Base-by-base conservation (phyloP, 768 basidiomycete genomes). In the Lepiota venenata region DNA sequence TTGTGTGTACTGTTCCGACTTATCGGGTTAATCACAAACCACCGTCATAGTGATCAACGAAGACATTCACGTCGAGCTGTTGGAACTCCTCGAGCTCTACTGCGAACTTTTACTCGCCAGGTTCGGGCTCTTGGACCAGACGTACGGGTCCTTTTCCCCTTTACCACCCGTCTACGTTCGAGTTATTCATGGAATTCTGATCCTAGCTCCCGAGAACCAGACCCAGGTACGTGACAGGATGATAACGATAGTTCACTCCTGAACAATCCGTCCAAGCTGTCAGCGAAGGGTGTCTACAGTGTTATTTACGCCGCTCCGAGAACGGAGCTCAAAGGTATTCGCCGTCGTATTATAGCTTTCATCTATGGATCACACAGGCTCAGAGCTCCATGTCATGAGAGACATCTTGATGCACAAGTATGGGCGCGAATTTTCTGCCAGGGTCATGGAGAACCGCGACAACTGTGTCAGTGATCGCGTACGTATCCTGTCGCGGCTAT, bases 321-420 rank as follows among this genome's bases (percentile, higher is more conserved):
- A 64, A 95, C 90, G 12, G 95, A 95, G 63, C 71, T 95, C 50
- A 95, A 94, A 80, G 91, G 91, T 87, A 43, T 45, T 52, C 59
- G 10, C 29, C 27, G 29, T 36, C 46, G 29, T 47, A 45, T 56
- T 22, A 27, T 21, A 16, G 15, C 20, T 7, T 36, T 39, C 25
- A 37, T 29, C 8, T 37, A 20, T 22, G 8, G 10, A 35, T 61
- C 35, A 54, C 48, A 27, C 41, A 18, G 6, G 44, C 15, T 16
- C 53, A 93, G 94, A 98, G 66, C 79, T 99, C 37, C 91, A 97
- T 60, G 74, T 93, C 36, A 71, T 98, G 48, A 85, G 97, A 51
- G 95, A 98, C 67, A 82, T 98, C 66, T 79, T 99, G 55, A 91
- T 95, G 88, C 91, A 94, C 67, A 97, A 97, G 72, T 97, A 86